Conservation (phyloP, 768 basidiomycete genomes). For the button mushroom (Agaricus bisporus) region DNA sequence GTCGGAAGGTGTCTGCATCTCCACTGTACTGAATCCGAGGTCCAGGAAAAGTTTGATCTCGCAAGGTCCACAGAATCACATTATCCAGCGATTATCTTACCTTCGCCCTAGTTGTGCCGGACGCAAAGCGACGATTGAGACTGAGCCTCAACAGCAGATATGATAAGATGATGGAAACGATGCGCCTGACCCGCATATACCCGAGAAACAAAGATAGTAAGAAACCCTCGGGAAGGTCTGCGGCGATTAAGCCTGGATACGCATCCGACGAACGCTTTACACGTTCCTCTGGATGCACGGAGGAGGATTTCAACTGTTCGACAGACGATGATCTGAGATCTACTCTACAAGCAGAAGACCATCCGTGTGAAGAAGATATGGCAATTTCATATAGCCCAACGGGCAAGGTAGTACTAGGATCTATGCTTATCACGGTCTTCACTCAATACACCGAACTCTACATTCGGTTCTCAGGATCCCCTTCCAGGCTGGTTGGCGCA, state of each 20-base stretch:
- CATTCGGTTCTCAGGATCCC: constrained; percentile 18
- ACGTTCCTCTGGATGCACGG: no score
- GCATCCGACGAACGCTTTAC: not conserved
- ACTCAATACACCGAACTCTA: constrained; percentile 5
- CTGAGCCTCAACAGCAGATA: constrained; percentile 52
- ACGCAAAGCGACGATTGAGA: constrained; percentile 41
- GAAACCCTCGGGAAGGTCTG: not conserved
- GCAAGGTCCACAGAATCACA: not conserved
- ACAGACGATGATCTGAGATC: not conserved
- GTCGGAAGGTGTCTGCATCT: not conserved
- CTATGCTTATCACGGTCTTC: not conserved
- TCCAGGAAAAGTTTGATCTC: constrained; percentile 3
- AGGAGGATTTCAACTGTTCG: no score
- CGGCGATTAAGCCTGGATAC: not conserved
- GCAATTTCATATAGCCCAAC: not conserved
- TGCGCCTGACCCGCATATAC: constrained; percentile 29
- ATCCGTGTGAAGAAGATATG: not conserved
- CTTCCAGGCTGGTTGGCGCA: constrained; percentile 53
- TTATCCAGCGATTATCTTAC: not conserved
- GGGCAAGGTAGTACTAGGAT: not conserved
- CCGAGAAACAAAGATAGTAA: constrained; percentile 8
- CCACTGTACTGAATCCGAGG: not conserved
- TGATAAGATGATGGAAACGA: constrained; percentile 61
- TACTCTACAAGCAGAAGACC: not conserved
- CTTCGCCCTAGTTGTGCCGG: constrained; percentile 9